Evolutionary conservation across 768 basidiomycete species (phyloP).

Genomic region (Plicaturopsis crispa): DNA sequence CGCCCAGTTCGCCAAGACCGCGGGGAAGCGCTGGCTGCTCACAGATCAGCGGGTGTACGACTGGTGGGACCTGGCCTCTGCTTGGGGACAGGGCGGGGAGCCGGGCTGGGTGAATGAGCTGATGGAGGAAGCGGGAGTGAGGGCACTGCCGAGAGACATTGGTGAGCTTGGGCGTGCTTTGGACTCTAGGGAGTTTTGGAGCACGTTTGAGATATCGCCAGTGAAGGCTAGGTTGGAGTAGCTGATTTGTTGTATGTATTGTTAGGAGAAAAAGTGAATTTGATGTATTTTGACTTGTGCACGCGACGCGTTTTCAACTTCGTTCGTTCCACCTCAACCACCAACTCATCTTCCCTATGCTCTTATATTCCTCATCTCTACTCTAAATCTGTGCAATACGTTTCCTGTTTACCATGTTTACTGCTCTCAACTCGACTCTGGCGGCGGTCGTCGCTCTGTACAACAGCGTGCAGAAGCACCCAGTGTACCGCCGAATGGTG

Average conservation of each 20-base stretch:
- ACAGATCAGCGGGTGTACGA: constrained; percentile 53
- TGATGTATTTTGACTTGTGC: too few relatives aligned
- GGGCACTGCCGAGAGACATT: constrained; percentile 43
- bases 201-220: constrained; percentile 35
- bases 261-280: too few relatives aligned
- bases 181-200: constrained; percentile 59
- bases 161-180: constrained; percentile 43
- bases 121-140: constrained; percentile 40
- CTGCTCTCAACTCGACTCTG: too few relatives aligned
- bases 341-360: too few relatives aligned
- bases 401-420: too few relatives aligned
- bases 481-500: too few relatives aligned
- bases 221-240: constrained; percentile 23
- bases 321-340: too few relatives aligned
- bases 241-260: not conserved
- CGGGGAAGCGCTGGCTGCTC: constrained; percentile 48
- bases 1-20: constrained; percentile 30
- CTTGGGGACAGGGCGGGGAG: constrained; percentile 32
- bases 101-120: constrained; percentile 50
- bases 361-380: too few relatives aligned
- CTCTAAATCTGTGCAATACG: too few relatives aligned
- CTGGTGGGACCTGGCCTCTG: constrained; percentile 60
- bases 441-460: too few relatives aligned
- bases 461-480: too few relatives aligned
- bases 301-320: too few relatives aligned